Evolutionary conservation across 2,329 filamentous ascomycete species (phyloP), one percentile per base, ranked within the genome.

Genomic region (Aspergillus tamarii): DNA sequence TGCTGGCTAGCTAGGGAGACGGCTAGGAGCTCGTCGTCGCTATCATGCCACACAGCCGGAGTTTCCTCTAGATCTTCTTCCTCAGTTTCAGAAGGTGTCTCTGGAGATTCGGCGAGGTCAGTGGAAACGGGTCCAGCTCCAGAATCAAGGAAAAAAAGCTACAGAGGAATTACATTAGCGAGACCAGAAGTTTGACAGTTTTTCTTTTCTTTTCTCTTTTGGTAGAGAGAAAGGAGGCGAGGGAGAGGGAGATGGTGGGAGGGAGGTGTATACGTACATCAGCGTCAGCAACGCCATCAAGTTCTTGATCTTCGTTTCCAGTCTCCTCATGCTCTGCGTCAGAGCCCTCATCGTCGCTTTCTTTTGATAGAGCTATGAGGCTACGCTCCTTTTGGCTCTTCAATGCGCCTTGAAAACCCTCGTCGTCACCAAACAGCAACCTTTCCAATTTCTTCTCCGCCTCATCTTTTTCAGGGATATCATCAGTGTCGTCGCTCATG

Each of bases 21-120:
- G 8, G 88, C 87, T 66, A 97, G 82, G 60, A 92, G 87, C 74
- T 98, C 95, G 74, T 99, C 95, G 72, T 99, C 95, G 77, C 94
- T 98, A 76, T 99, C 95, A 70, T 94, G 89, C 95, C 95, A 99
- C 26, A 82, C 77, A 2, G 80, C 78, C 12, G 72, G 74, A n/a
- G 66, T 60, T 34, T 72, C 67, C 9, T 72, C 67, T 8, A 73
- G 70, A 5, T 75, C 74, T 41, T 79, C 77, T 5, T 76, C 74
- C 3, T 75, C 75, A 46, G 76, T 73, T 23, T 78, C 75, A 53
- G 78, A 76, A 61, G 79, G 75, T 55, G 76, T 74, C 68, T 79
- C 76, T 66, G 82, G 70, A 54, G 68, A 63, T 19, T 71, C 67
- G n/a, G 68, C 65, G 2, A 74, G 61, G 53, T 75, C 72, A 12